Base-by-base conservation (phyloP, 768 basidiomycete genomes). In the Boletus subcaerulescens region DNA sequence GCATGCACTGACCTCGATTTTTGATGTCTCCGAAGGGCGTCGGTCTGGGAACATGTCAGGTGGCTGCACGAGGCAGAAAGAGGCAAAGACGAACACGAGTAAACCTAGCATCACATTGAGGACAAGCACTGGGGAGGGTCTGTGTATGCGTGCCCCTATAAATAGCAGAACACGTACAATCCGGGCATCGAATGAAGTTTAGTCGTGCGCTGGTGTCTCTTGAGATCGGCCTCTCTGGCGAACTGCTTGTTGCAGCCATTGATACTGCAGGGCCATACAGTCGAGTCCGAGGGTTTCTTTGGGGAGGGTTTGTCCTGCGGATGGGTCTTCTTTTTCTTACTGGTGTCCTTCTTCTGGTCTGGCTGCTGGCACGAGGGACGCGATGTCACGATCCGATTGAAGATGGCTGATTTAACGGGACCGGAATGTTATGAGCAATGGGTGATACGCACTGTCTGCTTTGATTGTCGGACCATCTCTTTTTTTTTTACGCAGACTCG, bases 201-300 rank as follows among this genome's bases (percentile, higher is more conserved):
- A 22, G 89, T 89, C 32, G 89, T 91, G 67, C 87, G 77, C 66
- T 90, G 89, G 68, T 91, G 89, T 62, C 89, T 69, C 76, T 89
- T 90, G 59, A 91, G 73, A 75, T 91, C 89, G 15, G 89, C 89
- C 70, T 91, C 89, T 50, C 89, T 80, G 44, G 86, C 88, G 65
- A 91, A 91, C 66, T 87, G 82, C 71, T 90, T 91, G 72, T 82
- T 84, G 73, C 89, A 91, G 31, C 87, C 89, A 65, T 85, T 81
- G 66, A 91, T 89, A 68, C 83, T 83, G 76, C 89, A 91, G 8
- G 89, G 87, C 89, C 89, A 91, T 45, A 84, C 66, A 8, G 81
- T 79, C 3, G 82, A 75, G 57, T 77, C 76, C 3, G 70, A 62
- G 15, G 70, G 61, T 58, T 81, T 82, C 76, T 83, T 83, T 67